Evolutionary conservation across 2,329 filamentous ascomycete genomes (phyloP).

Genomic region (Talaromyces rugulosus): DNA sequence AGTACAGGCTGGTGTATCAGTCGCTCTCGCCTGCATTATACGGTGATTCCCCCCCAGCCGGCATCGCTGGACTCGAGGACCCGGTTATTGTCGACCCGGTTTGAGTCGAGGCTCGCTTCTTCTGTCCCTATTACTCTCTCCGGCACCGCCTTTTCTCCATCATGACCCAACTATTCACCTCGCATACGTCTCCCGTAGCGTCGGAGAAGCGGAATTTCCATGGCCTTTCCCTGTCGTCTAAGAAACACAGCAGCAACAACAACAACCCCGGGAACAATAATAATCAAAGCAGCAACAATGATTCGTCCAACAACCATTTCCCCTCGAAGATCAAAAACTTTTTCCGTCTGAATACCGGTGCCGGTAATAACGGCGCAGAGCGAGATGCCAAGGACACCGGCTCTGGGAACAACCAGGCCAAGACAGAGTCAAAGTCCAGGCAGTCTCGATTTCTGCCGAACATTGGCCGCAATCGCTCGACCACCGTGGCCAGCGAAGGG

Average conservation of each 20-base stretch:
- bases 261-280: conserved; percentile 18
- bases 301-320: conserved; percentile 42
- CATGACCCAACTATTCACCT: conserved; percentile 43
- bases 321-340: conserved; percentile 66
- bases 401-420: conserved; percentile 43
- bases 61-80: neutral
- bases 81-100: neutral
- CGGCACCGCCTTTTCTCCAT: conserved; percentile 10
- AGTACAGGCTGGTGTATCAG: neutral
- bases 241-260: conserved; percentile 36
- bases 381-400: conserved; percentile 31
- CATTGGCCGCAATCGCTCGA: conserved; percentile 81
- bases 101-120: neutral
- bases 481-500: conserved; percentile 88
- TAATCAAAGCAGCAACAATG: conserved; percentile 17
- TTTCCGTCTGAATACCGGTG: conserved; percentile 58
- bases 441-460: conserved; percentile 86
- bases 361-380: conserved; percentile 27
- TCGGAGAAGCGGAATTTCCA: conserved; percentile 45
- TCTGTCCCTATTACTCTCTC: neutral
- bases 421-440: conserved; percentile 63
- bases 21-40: neutral
- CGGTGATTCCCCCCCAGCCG: neutral
- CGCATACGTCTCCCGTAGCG: conserved; percentile 32
- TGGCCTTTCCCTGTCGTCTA: conserved; percentile 41